Percentiles rank a stretch among this genome's conserved stretches.
These are phyloP conservation scores for Podila minutissima DNA, from an alignment of 192 early-diverging fungal species.

Conservation along the genomic window DNA sequence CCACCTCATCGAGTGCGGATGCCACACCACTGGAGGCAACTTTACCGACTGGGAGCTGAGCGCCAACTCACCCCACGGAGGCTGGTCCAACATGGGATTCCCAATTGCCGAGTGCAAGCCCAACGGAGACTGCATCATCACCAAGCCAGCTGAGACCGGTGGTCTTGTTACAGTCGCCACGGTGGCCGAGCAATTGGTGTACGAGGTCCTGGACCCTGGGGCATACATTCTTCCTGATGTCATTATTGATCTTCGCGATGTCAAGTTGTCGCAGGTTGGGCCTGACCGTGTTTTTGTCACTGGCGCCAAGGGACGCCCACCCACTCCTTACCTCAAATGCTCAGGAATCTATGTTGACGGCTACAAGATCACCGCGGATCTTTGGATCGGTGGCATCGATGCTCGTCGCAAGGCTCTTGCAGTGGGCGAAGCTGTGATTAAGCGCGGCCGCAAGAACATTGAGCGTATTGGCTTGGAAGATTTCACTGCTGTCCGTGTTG, in stretches of 20 bases:
- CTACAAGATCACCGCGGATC: conserved; percentile 65
- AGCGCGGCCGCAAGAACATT: conserved; percentile 54
- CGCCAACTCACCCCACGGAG: conserved; percentile 61
- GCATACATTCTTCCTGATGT: conserved; percentile 73
- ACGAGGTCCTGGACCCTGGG: conserved; percentile 74
- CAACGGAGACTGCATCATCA: conserved; percentile 66
- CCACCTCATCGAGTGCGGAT: conserved; percentile 76
- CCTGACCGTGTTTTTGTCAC: conserved; percentile 65
- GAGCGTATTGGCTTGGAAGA: conserved; percentile 57
- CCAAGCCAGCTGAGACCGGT: conserved; percentile 70
- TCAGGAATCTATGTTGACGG: conserved; percentile 71
- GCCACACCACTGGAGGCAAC: conserved; percentile 74
- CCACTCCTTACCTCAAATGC: conserved; percentile 67
- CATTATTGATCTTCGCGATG: conserved; percentile 67
- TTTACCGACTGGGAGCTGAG: conserved; percentile 73
- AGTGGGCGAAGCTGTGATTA: conserved; percentile 66
- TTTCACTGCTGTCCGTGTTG: conserved; percentile 64
- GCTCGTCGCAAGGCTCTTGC: conserved; percentile 65
- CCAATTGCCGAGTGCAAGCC: conserved; percentile 67
- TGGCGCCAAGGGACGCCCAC: conserved; percentile 67
- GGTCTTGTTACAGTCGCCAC: conserved; percentile 67
- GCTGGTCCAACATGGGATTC: conserved; percentile 75
- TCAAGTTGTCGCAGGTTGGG: conserved; percentile 63
- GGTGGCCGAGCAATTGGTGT: conserved; percentile 72
- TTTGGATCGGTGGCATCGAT: conserved; percentile 70